Evolutionary conservation across 768 basidiomycete species (phyloP).

Genomic region (Suillus sp.): DNA sequence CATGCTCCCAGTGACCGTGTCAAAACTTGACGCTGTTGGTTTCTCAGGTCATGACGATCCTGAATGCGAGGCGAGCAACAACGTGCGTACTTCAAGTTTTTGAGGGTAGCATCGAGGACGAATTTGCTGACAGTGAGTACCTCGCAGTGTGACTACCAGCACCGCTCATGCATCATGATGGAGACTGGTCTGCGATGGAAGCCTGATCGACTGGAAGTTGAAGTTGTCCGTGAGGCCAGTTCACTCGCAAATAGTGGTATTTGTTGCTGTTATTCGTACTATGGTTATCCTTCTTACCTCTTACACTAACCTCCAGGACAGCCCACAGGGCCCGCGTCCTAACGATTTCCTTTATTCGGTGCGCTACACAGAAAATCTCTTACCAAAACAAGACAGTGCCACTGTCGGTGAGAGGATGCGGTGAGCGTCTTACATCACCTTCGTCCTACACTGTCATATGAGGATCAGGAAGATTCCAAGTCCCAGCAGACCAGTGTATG

Average conservation of each 20-base stretch:
- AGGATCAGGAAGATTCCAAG: no score
- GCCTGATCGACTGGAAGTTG: not conserved
- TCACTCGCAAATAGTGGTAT: not conserved
- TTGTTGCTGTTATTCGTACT: not conserved
- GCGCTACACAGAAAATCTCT: not conserved
- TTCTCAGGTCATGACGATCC: slow-evolving; percentile 2
- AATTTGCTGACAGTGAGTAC: not conserved
- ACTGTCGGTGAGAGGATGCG: no score
- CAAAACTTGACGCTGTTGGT: not conserved
- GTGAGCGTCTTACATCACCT: no score
- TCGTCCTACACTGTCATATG: no score
- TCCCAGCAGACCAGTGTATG: no score
- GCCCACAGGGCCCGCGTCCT: not conserved
- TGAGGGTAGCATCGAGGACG: not conserved
- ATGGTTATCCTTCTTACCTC: not conserved
- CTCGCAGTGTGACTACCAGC: not conserved
- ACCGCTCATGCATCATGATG: not conserved
- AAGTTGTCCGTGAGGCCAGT: not conserved
- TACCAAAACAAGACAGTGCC: not conserved
- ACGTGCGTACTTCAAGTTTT: not conserved
- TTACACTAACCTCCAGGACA: not conserved
- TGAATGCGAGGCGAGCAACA: not conserved
- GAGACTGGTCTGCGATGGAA: not conserved
- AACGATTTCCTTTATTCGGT: not conserved
- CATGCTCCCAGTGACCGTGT: not conserved